These are phyloP conservation scores for Leishmania martiniquensis DNA, from an alignment of 208 protist genomes.

Conservation along the genomic window DNA sequence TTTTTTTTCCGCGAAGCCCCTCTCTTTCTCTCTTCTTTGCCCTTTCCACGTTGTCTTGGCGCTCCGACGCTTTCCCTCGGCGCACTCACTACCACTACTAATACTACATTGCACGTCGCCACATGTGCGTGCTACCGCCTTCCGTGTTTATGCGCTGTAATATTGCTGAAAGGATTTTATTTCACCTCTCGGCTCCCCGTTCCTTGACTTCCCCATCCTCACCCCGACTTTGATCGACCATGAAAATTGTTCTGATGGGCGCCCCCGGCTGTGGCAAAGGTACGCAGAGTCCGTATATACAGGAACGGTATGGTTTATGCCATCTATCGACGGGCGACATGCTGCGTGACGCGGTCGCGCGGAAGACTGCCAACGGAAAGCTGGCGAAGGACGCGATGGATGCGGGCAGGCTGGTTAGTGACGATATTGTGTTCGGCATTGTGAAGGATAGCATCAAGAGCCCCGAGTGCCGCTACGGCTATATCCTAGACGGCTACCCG, in stretches of 20 bases:
- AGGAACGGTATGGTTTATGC: constrained; percentile 91
- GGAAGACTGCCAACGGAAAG: constrained; percentile 70
- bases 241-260: constrained; percentile 93
- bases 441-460: constrained; percentile 85
- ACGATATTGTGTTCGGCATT: constrained; percentile 93
- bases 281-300: constrained; percentile 91
- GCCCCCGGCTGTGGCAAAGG: constrained; percentile 94
- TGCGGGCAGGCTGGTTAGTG: constrained; percentile 84
- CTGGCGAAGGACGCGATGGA: constrained; percentile 81
- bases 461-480: constrained; percentile 90
- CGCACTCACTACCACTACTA: background rate
- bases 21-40: background rate
- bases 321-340: constrained; percentile 96
- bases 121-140: background rate
- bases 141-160: background rate
- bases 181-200: background rate
- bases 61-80: background rate
- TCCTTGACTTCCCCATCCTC: background rate
- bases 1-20: background rate
- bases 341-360: constrained; percentile 83
- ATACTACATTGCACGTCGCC: background rate
- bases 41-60: background rate
- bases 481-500: constrained; percentile 96
- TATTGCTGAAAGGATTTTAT: background rate
- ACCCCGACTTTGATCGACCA: constrained; percentile 23